phyloP scores from a whole-genome alignment of 176 grass and related monocot genomes.

The Cenchrus fungigraminus region DNA sequence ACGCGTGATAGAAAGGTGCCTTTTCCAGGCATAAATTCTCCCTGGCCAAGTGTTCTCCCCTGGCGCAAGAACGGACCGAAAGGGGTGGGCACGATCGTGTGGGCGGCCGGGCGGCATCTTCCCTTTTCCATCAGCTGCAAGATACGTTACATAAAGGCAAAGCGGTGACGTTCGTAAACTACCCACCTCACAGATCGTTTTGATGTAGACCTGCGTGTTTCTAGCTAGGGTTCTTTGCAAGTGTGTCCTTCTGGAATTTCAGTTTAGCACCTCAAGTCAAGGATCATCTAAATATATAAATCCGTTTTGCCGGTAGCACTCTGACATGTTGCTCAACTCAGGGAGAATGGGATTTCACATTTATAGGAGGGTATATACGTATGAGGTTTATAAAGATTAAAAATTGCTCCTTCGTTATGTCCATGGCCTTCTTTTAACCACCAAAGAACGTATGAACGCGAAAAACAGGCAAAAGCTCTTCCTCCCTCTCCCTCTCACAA shows the following conservation, averaged over 20 bases:
- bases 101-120: conserved; percentile 40
- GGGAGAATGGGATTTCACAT: not conserved
- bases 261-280: not conserved
- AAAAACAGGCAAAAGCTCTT: not conserved
- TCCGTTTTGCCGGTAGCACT: not conserved
- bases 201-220: conserved; percentile 33
- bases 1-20: not conserved
- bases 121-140: conserved; percentile 42
- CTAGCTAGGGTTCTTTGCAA: not conserved
- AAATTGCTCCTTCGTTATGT: not conserved
- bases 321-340: not conserved
- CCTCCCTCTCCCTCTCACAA: not conserved
- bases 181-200: conserved; percentile 16
- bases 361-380: not conserved
- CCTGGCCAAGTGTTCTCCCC: conserved; percentile 45
- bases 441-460: not conserved
- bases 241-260: not conserved
- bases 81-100: conserved; percentile 22
- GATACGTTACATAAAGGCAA: conserved; percentile 50
- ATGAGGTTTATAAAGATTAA: conserved; percentile 16
- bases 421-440: conserved; percentile 38
- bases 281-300: not conserved
- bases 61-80: not conserved
- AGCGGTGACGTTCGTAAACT: conserved; percentile 26
- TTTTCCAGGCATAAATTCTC: conserved; percentile 28